Base-by-base conservation (phyloP, 805 yeast species). In the Candida corydali region DNA sequence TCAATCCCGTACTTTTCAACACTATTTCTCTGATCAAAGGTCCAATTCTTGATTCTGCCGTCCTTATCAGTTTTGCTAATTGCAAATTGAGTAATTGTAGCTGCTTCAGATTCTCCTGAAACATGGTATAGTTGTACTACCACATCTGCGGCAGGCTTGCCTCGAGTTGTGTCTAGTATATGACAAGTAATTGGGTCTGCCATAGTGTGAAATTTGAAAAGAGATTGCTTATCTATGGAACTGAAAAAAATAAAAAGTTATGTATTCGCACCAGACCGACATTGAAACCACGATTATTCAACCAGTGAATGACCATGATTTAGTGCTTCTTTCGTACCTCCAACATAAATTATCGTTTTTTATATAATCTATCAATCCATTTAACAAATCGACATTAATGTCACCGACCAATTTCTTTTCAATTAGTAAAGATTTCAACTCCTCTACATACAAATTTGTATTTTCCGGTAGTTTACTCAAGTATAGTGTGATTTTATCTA, bases 101-200 rank as follows among this genome's bases (percentile, higher is more conserved):
- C 22, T 17, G 55, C 50, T 1, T 69, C 47, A 11, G 23, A 24
- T 10, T 22, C 24, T 7, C 20, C 32, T 10, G 19, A 12, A 3
- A 73, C 39, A 36, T 57, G 59, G 51, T 65, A 76, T 25, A 83
- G 61, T 19, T 79, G 79, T 52, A 93, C 86, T 3, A 69, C 61
- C n/a, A 89, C 89, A n/a, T 69, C 71, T 0, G 62, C 54, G 1
- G 96, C 96, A 1, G 98, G 98, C 41, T 67, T 72, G 1, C 98
- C 98, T 6, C 69, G 60, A 8, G 84, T 80, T 5, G 96, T 88
- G 52, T 89, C 96, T 16, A 89, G 68, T 8, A 89, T 76, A 57
- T 89, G 98, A 63, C 97, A 89, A 3, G 96, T 88, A 26, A 88
- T 76, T 29, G 91, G 39, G 12, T 29, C 39, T 11, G 34, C 23